Conservation (phyloP, 2,329 filamentous ascomycete genomes). For the Colletotrichum eremochloae region DNA sequence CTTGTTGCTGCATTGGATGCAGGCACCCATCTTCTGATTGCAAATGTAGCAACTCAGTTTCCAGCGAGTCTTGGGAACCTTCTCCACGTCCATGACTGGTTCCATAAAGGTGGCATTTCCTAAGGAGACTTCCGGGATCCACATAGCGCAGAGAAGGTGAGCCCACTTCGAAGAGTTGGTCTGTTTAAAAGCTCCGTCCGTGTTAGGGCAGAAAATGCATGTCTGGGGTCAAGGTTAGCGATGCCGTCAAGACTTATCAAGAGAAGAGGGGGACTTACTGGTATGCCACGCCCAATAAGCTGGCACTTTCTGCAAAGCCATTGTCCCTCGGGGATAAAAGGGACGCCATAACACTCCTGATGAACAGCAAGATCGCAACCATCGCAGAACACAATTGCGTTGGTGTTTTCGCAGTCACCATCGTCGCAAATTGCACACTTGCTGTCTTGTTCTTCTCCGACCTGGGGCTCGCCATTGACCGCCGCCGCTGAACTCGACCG, state of each 20-base stretch:
- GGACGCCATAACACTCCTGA: conserved; percentile 98
- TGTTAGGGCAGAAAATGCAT: conserved; percentile 98
- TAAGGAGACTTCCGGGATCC: conserved; percentile 97
- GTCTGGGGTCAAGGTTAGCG: conserved; percentile 63
- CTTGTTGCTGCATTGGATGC: conserved; percentile 98
- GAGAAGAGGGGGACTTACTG: conserved; percentile 64
- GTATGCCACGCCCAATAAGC: conserved; percentile 90
- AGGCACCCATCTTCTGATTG: conserved; percentile 96
- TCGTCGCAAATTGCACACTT: conserved; percentile 99
- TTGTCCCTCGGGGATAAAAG: conserved; percentile 98
- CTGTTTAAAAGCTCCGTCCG: conserved; percentile 97
- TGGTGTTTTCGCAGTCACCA: conserved; percentile 99
- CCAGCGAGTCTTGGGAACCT: conserved; percentile 95
- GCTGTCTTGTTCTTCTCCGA: conserved; percentile 93
- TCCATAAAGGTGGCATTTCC: conserved; percentile 99
- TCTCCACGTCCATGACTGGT: conserved; percentile 97
- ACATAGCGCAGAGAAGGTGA: conserved; percentile 95
- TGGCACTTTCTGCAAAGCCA: conserved; percentile 99
- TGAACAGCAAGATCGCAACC: conserved; percentile 97
- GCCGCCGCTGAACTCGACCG: conserved; percentile 94
- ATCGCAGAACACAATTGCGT: conserved; percentile 98
- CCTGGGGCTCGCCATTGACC: conserved; percentile 91
- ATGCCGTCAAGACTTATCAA: not conserved
- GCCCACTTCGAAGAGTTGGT: conserved; percentile 97
- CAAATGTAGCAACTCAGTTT: conserved; percentile 96